Percentiles rank a stretch among this genome's conserved stretches.
These are phyloP conservation scores for Bipolaris victoriae DNA, from an alignment of 2,329 filamentous ascomycete genomes.

Conservation along the genomic window DNA sequence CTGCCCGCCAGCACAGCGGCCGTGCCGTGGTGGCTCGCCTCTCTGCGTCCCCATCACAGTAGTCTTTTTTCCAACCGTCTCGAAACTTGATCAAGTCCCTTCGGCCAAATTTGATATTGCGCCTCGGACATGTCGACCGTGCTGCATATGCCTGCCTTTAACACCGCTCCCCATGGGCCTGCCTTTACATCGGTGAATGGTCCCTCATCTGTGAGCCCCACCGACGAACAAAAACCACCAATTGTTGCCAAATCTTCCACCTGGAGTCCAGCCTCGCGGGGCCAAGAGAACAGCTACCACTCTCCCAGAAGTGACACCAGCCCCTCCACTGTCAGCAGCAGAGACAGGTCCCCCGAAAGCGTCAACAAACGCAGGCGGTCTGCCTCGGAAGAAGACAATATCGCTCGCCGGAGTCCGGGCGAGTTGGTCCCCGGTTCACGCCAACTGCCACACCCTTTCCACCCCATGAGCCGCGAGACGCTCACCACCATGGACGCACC, in stretches of 20 bases:
- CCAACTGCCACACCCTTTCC: slow-evolving; percentile 39
- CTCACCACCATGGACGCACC: slow-evolving; percentile 33
- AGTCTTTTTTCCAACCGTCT: slow-evolving; percentile 2
- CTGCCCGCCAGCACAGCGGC: not conserved
- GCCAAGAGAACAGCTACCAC: slow-evolving; percentile 28
- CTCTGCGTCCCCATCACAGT: not conserved
- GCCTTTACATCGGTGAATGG: slow-evolving; percentile 49
- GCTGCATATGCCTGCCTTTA: slow-evolving; percentile 40
- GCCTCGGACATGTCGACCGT: slow-evolving; percentile 42
- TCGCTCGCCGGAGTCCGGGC: slow-evolving; percentile 48
- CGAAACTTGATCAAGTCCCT: not conserved
- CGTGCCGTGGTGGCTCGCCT: slow-evolving; percentile 11
- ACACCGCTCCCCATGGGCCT: slow-evolving; percentile 38
- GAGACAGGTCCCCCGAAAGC: slow-evolving; percentile 34
- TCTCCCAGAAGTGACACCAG: slow-evolving; percentile 25
- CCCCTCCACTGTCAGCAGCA: slow-evolving; percentile 29
- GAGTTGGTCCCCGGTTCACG: slow-evolving; percentile 45
- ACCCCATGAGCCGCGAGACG: slow-evolving; percentile 49
- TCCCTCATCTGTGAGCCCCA: slow-evolving; percentile 35
- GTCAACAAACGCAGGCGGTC: slow-evolving; percentile 71
- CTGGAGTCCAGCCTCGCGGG: slow-evolving; percentile 25
- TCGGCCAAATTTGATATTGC: not conserved
- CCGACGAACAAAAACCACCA: slow-evolving; percentile 31
- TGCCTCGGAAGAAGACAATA: slow-evolving; percentile 56
- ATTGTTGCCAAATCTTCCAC: slow-evolving; percentile 23